Conservation (phyloP, 495 filamentous ascomycete genomes). For the Penicillium lividum region DNA sequence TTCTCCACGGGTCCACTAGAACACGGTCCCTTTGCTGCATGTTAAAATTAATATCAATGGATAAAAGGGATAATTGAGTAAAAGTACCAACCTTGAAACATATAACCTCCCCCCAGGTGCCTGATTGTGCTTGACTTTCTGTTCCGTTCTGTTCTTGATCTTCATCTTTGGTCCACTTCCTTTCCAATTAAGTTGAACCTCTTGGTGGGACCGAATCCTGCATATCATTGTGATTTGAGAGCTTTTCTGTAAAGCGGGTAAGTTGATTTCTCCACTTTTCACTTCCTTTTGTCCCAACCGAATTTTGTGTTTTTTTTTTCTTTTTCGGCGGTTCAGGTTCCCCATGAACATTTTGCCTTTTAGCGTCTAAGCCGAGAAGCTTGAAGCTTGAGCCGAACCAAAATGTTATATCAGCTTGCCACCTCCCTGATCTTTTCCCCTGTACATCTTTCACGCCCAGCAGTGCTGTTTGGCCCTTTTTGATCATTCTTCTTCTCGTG, state of each 20-base stretch:
- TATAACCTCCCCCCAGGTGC: neutral
- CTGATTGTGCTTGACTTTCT: neutral
- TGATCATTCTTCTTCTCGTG: slow-evolving; percentile 20
- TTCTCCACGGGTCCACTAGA: slow-evolving; percentile 4
- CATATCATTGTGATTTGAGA: slow-evolving; percentile 29
- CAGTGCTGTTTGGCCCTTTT: slow-evolving; percentile 36
- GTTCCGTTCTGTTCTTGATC: neutral
- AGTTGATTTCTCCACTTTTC: slow-evolving; percentile 18
- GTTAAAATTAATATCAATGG: no score
- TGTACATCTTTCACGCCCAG: slow-evolving; percentile 29
- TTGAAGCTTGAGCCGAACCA: neutral
- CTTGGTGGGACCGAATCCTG: slow-evolving; percentile 21
- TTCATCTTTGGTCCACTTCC: neutral
- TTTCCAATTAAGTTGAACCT: slow-evolving; percentile 17
- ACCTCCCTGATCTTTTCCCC: slow-evolving; percentile 15
- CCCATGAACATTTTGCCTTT: slow-evolving; percentile 1
- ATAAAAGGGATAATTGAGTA: neutral
- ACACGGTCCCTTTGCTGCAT: no score
- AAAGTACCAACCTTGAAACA: slow-evolving; percentile 3
- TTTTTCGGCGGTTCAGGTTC: slow-evolving; percentile 12
- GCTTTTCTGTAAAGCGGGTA: slow-evolving; percentile 11
- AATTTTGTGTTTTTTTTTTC: slow-evolving; percentile 12
- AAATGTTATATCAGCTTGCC: slow-evolving; percentile 24
- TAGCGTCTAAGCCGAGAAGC: slow-evolving; percentile 1
- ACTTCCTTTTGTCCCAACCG: slow-evolving; percentile 9